Conservation (phyloP, 805 yeast species). For the Starmerella stellata region DNA sequence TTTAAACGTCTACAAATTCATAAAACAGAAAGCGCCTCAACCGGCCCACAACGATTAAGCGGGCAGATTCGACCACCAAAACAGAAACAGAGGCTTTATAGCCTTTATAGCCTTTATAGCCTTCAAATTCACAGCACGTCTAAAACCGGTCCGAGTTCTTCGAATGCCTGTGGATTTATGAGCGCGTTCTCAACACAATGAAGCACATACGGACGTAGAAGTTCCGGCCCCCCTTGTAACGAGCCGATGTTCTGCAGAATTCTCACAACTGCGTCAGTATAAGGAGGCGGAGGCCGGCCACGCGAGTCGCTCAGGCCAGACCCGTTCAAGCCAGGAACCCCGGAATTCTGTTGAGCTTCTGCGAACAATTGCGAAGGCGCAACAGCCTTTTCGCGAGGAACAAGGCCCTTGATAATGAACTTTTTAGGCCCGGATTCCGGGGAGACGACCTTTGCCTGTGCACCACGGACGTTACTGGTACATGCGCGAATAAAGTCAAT, state of each 20-base stretch:
- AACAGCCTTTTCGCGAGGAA: constrained; percentile 44
- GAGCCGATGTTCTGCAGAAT: constrained; percentile 24
- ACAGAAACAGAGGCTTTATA: too few species aligned
- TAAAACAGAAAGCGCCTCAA: too few species aligned
- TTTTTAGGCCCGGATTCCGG: constrained; percentile 48
- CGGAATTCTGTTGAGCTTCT: constrained; percentile 2
- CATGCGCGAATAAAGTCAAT: constrained; percentile 94
- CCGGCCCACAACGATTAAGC: too few species aligned
- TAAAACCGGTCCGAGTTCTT: constrained; percentile 18
- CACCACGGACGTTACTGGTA: constrained; percentile 66
- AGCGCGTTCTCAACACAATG: constrained; percentile 16
- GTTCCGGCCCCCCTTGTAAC: constrained; percentile 17
- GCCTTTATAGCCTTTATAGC: too few species aligned
- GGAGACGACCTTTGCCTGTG: constrained; percentile 82
- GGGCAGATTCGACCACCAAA: too few species aligned
- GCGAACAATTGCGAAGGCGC: constrained; percentile 14
- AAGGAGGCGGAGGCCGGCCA: constrained; percentile 18
- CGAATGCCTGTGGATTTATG: constrained; percentile 16
- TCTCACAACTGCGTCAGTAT: constrained; percentile 22
- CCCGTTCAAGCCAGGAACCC: too few species aligned
- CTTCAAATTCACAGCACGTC: constrained; percentile 3
- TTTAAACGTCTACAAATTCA: too few species aligned
- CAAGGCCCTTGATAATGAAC: constrained; percentile 85
- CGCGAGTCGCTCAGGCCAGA: background rate
- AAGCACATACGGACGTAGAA: constrained; percentile 12